Evolutionary conservation across 208 protist species (phyloP).

Genomic region (Trypanosoma melophagium): DNA sequence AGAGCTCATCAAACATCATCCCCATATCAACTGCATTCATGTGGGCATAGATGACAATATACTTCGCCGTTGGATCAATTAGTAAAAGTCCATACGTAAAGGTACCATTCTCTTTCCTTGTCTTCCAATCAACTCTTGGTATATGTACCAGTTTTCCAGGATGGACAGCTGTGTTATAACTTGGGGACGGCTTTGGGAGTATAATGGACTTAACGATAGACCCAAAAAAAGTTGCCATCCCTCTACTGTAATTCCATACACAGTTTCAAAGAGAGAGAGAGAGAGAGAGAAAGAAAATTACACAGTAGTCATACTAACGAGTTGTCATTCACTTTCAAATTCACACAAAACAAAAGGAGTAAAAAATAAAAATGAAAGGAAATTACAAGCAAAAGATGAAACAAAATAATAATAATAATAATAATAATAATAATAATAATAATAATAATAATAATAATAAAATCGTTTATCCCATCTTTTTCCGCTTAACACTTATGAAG

Average conservation of each 20-base stretch:
- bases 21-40: slow-evolving; percentile 86
- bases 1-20: slow-evolving; percentile 69
- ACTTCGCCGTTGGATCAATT: slow-evolving; percentile 45
- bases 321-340: no score
- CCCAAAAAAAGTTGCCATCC: slow-evolving; percentile 54
- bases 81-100: slow-evolving; percentile 68
- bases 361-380: not conserved
- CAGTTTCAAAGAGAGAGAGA: not conserved
- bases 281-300: not conserved
- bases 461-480: not conserved
- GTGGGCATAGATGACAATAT: slow-evolving; percentile 82
- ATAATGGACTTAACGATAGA: slow-evolving; percentile 75
- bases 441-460: no score
- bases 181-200: slow-evolving; percentile 61
- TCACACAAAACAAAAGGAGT: not conserved
- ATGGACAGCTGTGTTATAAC: slow-evolving; percentile 51
- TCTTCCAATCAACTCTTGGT: slow-evolving; percentile 47
- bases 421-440: no score
- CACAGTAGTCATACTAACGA: not conserved
- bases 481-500: not conserved
- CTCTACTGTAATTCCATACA: not conserved
- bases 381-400: not conserved
- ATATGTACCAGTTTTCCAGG: slow-evolving; percentile 60
- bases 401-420: no score
- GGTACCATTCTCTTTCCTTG: slow-evolving; percentile 45